These are phyloP conservation scores for Cytospora leucostoma DNA, from an alignment of 2,329 filamentous ascomycete species.

Conservation along the genomic window DNA sequence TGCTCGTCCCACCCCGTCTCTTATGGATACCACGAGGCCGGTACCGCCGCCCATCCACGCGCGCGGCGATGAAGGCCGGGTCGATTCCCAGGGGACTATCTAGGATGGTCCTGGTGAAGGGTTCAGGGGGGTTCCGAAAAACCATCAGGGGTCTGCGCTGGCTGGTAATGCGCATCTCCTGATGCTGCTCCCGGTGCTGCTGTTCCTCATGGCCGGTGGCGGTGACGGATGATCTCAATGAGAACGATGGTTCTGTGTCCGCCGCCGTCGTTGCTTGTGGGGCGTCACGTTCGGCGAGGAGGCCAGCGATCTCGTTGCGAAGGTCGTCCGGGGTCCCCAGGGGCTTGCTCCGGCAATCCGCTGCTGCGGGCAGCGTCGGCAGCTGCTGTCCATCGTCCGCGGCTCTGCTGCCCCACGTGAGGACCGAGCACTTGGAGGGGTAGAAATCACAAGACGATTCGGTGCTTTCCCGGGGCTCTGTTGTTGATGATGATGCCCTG, in stretches of 20 bases:
- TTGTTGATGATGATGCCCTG: background rate
- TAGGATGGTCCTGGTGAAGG: conserved; percentile 31
- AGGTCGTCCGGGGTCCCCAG: conserved; percentile 29
- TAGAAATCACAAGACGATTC: no score
- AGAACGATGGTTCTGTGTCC: background rate
- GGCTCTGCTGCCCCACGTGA: background rate
- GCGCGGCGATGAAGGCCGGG: conserved; percentile 37
- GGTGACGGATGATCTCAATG: no score
- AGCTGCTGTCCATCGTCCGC: background rate
- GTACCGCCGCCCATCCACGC: conserved; percentile 34
- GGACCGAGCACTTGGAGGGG: background rate
- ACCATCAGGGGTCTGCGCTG: conserved; percentile 31
- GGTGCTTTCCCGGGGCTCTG: background rate
- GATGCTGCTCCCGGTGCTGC: background rate
- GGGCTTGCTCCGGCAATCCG: conserved; percentile 19
- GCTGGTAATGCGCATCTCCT: no score
- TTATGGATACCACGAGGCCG: conserved; percentile 26
- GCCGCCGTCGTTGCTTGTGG: background rate
- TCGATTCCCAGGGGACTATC: conserved; percentile 33
- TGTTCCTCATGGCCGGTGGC: background rate
- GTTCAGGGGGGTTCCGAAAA: conserved; percentile 31
- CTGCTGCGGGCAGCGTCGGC: no score
- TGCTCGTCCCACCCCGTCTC: no score
- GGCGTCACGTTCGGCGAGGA: background rate
- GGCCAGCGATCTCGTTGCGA: conserved; percentile 7